A percentile compares a stretch with the other conserved stretches of the same genome.
phyloP scores from a whole-genome alignment of 208 protist genomes.

The Leishmania tarentolae region DNA sequence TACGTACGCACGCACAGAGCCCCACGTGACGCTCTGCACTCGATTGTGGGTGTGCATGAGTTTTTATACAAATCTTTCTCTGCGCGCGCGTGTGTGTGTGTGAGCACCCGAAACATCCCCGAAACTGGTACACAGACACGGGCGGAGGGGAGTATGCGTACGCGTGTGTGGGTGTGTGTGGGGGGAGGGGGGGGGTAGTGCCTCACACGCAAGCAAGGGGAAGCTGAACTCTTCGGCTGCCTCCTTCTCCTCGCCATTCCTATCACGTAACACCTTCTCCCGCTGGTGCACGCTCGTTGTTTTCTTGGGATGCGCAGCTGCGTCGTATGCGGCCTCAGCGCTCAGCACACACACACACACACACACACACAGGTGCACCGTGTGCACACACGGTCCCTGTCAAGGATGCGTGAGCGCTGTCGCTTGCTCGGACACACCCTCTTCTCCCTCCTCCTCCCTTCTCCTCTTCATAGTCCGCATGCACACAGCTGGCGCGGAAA shows the following conservation, averaged over 20 bases:
- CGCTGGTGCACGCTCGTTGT: too few relatives aligned
- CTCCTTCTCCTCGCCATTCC: not conserved
- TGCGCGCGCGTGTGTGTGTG: not conserved
- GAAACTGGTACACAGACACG: not conserved
- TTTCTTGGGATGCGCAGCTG: too few relatives aligned
- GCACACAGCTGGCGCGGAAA: not conserved
- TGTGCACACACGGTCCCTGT: too few relatives aligned
- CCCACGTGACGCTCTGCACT: not conserved
- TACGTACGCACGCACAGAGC: conserved; percentile 2
- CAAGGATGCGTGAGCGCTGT: too few relatives aligned
- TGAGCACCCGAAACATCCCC: not conserved
- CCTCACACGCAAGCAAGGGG: not conserved
- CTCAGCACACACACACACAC: too few relatives aligned
- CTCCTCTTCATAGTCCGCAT: not conserved
- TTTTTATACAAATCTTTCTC: not conserved
- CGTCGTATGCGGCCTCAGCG: too few relatives aligned
- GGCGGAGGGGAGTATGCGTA: not conserved
- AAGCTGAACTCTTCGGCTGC: not conserved
- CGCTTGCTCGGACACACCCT: too few relatives aligned
- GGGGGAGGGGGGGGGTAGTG: too few relatives aligned
- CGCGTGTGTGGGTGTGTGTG: too few relatives aligned
- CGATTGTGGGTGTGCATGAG: not conserved
- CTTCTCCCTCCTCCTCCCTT: too few relatives aligned
- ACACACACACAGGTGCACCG: too few relatives aligned
- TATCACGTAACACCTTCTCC: too few relatives aligned